phyloP scores from a whole-genome alignment of 257 asterid species.

The Fraxinus cuspidata region DNA sequence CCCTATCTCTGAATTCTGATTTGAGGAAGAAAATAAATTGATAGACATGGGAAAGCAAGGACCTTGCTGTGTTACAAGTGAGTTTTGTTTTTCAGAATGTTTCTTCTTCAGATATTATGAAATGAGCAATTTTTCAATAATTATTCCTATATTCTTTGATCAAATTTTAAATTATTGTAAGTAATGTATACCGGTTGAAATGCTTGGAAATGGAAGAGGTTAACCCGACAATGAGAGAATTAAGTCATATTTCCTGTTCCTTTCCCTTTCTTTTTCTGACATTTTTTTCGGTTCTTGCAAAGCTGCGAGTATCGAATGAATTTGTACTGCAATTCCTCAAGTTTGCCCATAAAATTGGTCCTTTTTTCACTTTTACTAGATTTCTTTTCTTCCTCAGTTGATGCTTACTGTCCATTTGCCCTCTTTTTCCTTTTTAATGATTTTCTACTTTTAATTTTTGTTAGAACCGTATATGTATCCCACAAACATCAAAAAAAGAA shows the following conservation, averaged over 20 bases:
- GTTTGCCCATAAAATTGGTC: background rate
- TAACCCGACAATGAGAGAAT: conserved; percentile 33
- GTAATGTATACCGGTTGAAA: conserved; percentile 34
- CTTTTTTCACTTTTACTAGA: background rate
- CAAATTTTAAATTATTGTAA: conserved; percentile 34
- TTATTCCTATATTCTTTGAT: conserved; percentile 35
- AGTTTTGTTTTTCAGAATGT: conserved; percentile 41
- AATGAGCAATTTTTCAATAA: conserved; percentile 13
- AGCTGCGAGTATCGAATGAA: no score
- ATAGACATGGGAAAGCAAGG: conserved; percentile 97
- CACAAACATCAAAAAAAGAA: no score
- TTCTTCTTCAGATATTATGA: conserved; percentile 2
- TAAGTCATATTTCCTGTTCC: conserved; percentile 33
- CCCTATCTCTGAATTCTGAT: background rate
- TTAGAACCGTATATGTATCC: no score
- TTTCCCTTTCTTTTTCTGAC: background rate
- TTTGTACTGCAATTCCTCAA: background rate
- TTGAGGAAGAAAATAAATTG: conserved; percentile 37
- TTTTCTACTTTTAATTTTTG: no score
- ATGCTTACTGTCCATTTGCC: background rate
- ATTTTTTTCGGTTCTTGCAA: background rate
- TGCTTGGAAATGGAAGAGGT: conserved; percentile 27
- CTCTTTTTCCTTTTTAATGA: background rate
- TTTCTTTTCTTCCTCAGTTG: background rate
- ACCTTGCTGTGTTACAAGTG: conserved; percentile 99